Evolutionary conservation across 768 basidiomycete genomes (phyloP), one percentile per base, ranked within the genome.

Genomic region (Suillus decipiens): DNA sequence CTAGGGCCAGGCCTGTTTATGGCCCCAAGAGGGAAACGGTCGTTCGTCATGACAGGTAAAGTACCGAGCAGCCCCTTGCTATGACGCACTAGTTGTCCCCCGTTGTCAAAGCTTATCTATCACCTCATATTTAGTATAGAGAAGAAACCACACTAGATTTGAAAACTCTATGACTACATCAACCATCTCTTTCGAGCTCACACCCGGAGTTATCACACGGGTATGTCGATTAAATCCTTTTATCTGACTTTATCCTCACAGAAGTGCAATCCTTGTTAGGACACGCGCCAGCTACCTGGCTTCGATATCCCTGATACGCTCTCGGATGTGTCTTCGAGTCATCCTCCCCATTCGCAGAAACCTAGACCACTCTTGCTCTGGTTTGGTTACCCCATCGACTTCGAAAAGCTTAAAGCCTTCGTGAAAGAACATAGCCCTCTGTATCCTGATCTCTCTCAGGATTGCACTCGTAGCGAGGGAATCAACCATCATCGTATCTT

Each of bases 351-450:
- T 19, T 53, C 51, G 17, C 31, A 53, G 51, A 53, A 53, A 19
- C 17, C 31, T 6, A 53, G 17, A 53, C 51, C 51, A 5, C 51
- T 53, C 3, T 12, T 53, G 31, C 33, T 53, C 31, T 53, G 51
- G 51, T 53, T 33, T 1, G 51, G 51, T 33, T 53, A 53, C 19
- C 51, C 51, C 19, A 33, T 53, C 5, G 51, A 53, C 10, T 53
- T 31, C 17, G 51, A 10, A 17, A 53, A 53, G 31, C 31, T 53
- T 10, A 31, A 53, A n/a, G 31, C 51, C 19, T 53, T 53, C 19
- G 51, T 53, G 17, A 31, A 53, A 53, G 51, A 53, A 53, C 51
- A 53, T 17, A 53, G 51, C 5, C 51, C 28, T 19, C 51, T 53
- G 10, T 19, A 53, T 5, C 51, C 51, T 53, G 51, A 53, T 33